Base-by-base conservation (phyloP, 2,329 filamentous ascomycete species). In the Ambrosiella xylebori region DNA sequence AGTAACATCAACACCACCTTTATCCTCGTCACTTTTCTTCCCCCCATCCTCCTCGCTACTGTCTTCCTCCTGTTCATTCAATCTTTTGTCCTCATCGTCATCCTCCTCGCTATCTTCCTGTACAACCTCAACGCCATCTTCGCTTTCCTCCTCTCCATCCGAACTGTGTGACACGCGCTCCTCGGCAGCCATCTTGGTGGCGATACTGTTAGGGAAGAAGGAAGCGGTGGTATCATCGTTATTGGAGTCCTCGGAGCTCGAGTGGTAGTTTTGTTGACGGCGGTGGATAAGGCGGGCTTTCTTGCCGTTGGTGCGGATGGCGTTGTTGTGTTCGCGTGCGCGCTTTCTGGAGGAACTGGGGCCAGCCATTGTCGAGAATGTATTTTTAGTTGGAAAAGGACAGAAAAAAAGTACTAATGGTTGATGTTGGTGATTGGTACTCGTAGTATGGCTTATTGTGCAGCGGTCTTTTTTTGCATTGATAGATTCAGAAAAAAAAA, bases 171-270 rank as follows among this genome's bases (percentile, higher is more conserved):
- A 5, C 6, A 68, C 68, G 1, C 65, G 59, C n/a, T 60, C 65
- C 12, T 68, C 68, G 2, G 70, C 68, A 11, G 67, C 71, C 0
- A 70, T 71, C 27, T 27, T 27, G 4, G 27, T 3, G 27, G 27
- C 27, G 27, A 27, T 27, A 27, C 27, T 27, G 27, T 27, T 27
- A 12, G 64, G 67, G 8, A 68, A 71, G 47, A 73, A 70, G 47
- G 79, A 76, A 15, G 74, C 75, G 5, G 68, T 66, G 47, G 74
- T 73, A 57, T 79, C 76, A 58, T 80, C 77, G 63, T 81, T 77
- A 63, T 81, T 77, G 4, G 76, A 79, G 36, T 54, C 52, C 37
- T 69, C 67, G n/a, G 73, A 75, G 59, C 74, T 74, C 70, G 76
- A 78, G 67, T 78, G 70, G 67, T 79, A 78, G 58, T 72, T 68